Base-by-base conservation (phyloP, 2,329 filamentous ascomycete genomes). In the Pezizomycotina sp. region DNA sequence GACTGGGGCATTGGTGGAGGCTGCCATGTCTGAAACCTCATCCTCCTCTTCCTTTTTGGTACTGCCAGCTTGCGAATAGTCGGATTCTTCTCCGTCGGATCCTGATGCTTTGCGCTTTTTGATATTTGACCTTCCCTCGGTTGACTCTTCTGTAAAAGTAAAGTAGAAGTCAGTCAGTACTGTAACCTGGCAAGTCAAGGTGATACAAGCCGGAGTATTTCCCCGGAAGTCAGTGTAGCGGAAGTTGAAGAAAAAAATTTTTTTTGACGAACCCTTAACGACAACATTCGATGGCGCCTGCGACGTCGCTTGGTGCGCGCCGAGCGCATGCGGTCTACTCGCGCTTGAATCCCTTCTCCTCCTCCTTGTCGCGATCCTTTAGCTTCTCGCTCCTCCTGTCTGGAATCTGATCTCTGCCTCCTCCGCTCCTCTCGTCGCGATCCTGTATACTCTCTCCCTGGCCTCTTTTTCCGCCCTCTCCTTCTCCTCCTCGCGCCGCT, bases 321-420 rank as follows among this genome's bases (percentile, higher is more conserved):
- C 50, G 15, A 50, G 36, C 6, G 48, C 47, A 10, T 47, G 47
- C 27, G 50, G 50, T 6, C 48, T 42, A 24, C 51, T 50, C 21
- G 42, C 42, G 31, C 45, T 43, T 31, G 36, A 45, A 40, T 24
- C 44, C 30, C 32, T 47, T 27, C 31, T 43, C 45, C 42, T 47
- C 33, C 25, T 46, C 33, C 42, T 48, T 49, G 18, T 45, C 36
- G 23, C 47, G 49, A 21, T 48, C 48, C 27, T 47, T 46, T 20
- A 43, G 41, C 32, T 47, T 48, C 21, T 46, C 38, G 18, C 43
- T 46, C 15, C 25, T 31, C 12, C 31, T 27, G 12, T 21, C 9
- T 2, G 14, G n/a, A 30, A 15, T 16, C 26, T 16, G 30, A 31
- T 7, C 16, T 10, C 16, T 24, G 14, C 9, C n/a, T 10, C 20